A percentile compares a stretch with the other conserved stretches of the same genome.
Conservation (phyloP, 2,329 filamentous ascomycete genomes). For the Ophiostoma sp. region DNA sequence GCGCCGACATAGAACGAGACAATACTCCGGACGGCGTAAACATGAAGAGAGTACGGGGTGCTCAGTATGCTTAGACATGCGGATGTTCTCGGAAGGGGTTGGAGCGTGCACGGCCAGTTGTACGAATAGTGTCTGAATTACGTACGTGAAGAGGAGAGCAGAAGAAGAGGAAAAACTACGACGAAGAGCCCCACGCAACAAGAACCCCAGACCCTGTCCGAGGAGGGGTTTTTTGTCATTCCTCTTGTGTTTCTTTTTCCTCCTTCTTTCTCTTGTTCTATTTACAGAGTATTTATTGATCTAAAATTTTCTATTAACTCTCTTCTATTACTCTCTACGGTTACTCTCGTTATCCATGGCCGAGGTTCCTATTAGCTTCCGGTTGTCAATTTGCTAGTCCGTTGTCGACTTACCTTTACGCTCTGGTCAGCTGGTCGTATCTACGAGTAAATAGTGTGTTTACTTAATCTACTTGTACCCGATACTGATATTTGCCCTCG, state of each 20-base stretch:
- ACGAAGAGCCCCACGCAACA: neutral
- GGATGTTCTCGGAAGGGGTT: slow-evolving; percentile 5
- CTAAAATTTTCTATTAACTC: too few relatives aligned
- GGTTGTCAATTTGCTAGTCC: too few relatives aligned
- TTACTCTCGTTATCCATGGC: too few relatives aligned
- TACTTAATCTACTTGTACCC: neutral
- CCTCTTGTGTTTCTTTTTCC: too few relatives aligned
- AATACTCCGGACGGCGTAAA: neutral
- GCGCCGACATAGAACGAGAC: too few relatives aligned
- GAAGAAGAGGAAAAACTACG: slow-evolving; percentile 3
- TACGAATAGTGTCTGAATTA: neutral
- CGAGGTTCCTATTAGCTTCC: too few relatives aligned
- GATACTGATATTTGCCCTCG: neutral
- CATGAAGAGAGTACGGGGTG: neutral
- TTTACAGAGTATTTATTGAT: too few relatives aligned
- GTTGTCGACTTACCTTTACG: neutral
- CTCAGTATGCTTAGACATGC: neutral
- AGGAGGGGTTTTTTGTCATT: neutral
- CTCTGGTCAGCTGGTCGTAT: neutral
- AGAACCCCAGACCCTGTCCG: slow-evolving; percentile 5
- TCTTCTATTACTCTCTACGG: too few relatives aligned
- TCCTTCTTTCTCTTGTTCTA: too few relatives aligned
- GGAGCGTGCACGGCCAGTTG: neutral
- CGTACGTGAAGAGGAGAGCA: neutral
- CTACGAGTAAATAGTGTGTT: neutral